Conservation (phyloP, 257 asterid genomes). For the Gentiana macrophylla region DNA sequence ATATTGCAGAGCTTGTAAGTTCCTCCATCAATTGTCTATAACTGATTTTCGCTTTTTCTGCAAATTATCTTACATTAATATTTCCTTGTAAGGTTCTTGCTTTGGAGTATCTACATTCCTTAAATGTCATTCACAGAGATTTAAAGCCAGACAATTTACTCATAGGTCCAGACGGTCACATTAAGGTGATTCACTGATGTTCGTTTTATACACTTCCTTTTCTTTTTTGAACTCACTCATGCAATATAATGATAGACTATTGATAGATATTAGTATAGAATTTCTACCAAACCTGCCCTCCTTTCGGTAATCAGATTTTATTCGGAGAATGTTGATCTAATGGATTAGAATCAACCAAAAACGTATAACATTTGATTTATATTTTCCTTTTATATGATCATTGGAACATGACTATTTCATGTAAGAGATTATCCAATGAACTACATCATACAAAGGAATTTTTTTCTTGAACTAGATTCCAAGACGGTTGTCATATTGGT, state of each 20-base stretch:
- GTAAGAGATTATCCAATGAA: background rate
- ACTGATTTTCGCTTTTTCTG: conserved; percentile 16
- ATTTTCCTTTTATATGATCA: too few relatives aligned
- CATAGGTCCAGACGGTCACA: conserved; percentile 96
- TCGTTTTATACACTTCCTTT: conserved; percentile 1
- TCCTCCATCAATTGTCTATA: conserved; percentile 14
- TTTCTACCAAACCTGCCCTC: too few relatives aligned
- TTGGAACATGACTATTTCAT: background rate
- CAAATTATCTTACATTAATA: conserved; percentile 12
- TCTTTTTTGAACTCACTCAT: background rate
- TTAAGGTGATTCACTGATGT: conserved; percentile 60
- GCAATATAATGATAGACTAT: too few relatives aligned
- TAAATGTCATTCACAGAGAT: conserved; percentile 85
- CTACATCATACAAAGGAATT: background rate
- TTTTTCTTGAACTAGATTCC: background rate
- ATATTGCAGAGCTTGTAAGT: conserved; percentile 98
- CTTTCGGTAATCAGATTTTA: too few relatives aligned
- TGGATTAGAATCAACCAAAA: too few relatives aligned
- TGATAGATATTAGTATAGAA: too few relatives aligned
- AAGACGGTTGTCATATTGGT: background rate
- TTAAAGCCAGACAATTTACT: conserved; percentile 95
- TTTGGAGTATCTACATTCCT: conserved; percentile 88
- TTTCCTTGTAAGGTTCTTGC: conserved; percentile 78
- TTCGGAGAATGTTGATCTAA: too few relatives aligned
- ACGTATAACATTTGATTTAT: too few relatives aligned